Base-by-base conservation (phyloP, 2,329 filamentous ascomycete species). In the Diaporthe citriasiana region DNA sequence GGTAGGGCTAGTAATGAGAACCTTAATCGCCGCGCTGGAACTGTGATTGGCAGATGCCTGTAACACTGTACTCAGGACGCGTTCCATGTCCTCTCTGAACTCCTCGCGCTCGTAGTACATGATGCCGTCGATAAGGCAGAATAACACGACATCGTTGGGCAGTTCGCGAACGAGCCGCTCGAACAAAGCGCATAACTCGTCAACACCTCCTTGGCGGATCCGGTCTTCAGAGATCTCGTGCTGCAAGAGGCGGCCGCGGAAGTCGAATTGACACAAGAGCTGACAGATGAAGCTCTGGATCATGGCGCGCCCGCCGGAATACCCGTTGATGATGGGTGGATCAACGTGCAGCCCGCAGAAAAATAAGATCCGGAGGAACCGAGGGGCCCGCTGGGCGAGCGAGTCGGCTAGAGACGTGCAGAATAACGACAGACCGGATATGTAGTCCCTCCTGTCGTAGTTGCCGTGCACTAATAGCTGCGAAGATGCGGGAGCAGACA, bases 291-390 rank as follows among this genome's bases (percentile, higher is more conserved):
- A 57, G 71, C 59, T 72, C 19, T 27, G 50, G 5, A 68, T 57
- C 35, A 72, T n/a, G 19, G 59, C 51, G 5, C 38, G 59, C 5
- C 71, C 59, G 25, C 71, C 71, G 13, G 71, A 57, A 27, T 70
- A n/a, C 7, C n/a, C 19, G 8, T 56, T 30, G 42, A 2, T 8
- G 22, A 47, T 47, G 8, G 5, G 13, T 7, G 38, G 2, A 3
- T 47, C 71, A 5, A 17, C 35, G 4, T 73, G 71, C 10, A 73
- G 60, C 10, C 71, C 71, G 60, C 71, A 73, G 60, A 73, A 69
- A 9, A 73, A 73, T 8, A 30, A 15, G 4, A 69, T n/a, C 0
- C 19, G n/a, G 40, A 73, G 19, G 30, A 68, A 47, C 1, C 30
- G 59, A n/a, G 60, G 40, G 1, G n/a, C 51, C 17, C 13, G n/a